phyloP scores from a whole-genome alignment of 805 yeast species.

The Nakazawaea populi region DNA sequence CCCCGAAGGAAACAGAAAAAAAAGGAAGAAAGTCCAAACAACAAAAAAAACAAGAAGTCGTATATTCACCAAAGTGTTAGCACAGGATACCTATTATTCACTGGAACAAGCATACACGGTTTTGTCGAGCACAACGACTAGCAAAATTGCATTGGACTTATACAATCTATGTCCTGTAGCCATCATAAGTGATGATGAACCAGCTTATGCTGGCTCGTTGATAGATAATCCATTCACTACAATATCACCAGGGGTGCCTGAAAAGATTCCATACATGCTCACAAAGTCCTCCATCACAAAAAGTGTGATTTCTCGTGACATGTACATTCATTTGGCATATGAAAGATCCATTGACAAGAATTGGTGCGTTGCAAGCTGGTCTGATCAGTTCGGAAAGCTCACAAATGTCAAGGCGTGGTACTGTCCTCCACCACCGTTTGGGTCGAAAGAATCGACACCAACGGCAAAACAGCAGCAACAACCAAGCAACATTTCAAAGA shows the following conservation, averaged over 20 bases:
- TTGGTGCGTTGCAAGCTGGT: slow-evolving; percentile 88
- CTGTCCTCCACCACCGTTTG: slow-evolving; percentile 13
- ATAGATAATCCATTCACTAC: slow-evolving; percentile 29
- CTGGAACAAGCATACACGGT: slow-evolving; percentile 26
- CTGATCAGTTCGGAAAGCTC: slow-evolving; percentile 72
- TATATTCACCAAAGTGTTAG: slow-evolving; percentile 31
- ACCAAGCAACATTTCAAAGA: slow-evolving; percentile 10
- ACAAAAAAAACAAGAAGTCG: slow-evolving; percentile 3
- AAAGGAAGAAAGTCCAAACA: slow-evolving; percentile 18
- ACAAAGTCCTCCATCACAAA: slow-evolving; percentile 29
- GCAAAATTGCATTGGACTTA: slow-evolving; percentile 43
- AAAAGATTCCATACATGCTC: slow-evolving; percentile 36
- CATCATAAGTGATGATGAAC: neutral
- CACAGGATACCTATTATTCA: slow-evolving; percentile 32
- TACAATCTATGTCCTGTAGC: slow-evolving; percentile 50
- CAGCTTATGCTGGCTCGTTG: slow-evolving; percentile 3
- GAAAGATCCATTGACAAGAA: slow-evolving; percentile 73
- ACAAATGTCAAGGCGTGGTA: slow-evolving; percentile 64
- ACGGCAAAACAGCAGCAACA: slow-evolving; percentile 5
- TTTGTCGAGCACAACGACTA: slow-evolving; percentile 27
- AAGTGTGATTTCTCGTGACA: slow-evolving; percentile 53
- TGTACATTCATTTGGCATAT: slow-evolving; percentile 80
- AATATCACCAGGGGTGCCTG: slow-evolving; percentile 35
- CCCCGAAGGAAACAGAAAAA: slow-evolving; percentile 18
- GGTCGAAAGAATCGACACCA: slow-evolving; percentile 2